Evolutionary conservation across 129 eudicot species (phyloP), one percentile per base, ranked within the genome.

Genomic region (Helianthus tuberosus): DNA sequence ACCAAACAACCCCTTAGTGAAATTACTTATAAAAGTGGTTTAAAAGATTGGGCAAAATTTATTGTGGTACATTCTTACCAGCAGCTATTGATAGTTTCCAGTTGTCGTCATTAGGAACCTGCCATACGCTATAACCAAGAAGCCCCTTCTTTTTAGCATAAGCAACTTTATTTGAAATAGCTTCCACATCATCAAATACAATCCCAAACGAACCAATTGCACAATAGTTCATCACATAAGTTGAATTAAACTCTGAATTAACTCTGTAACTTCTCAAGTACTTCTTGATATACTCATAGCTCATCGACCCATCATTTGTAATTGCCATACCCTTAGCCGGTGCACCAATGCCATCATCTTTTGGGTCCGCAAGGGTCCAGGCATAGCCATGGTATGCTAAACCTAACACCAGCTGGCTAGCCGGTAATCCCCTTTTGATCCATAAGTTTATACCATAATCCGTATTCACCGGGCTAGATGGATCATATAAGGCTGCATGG

Each of bases 51-150:
- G 5, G 35, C 20, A 14, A 4, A n/a, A 35, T 3, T 32, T 2
- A 32, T 12, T 4, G 13, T 35, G 23, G 32, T 23, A 64, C 36
- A 32, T 32, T 32, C 79, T 61, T 69, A 84, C 88, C 86, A 75
- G 88, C 86, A 46, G 82, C 84, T 57, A 68, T 79, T 6, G 88
- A 87, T 69, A 87, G 92, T 57, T 75, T 76, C 92, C 89, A 89
- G 43, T 83, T 79, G 62, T 75, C 9, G 49, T 90, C 96, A 13
- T n/a, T 76, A 9, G 77, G 79, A 61, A 87, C 81, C 68, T 84
- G 86, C 92, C 93, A 87, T 32, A 81, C 88, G 60, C 70, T 85
- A 78, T 85, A 87, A 58, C 96, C 96, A 44, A 83, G 86, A 75
- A 90, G 79, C 13, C 84, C 83, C 12, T 36, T 81, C 11, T 65